A percentile compares a stretch with the other conserved stretches of the same genome.
These are phyloP conservation scores for Daphne laureola DNA, from an alignment of 441 rosid genomes.

Conservation along the genomic window DNA sequence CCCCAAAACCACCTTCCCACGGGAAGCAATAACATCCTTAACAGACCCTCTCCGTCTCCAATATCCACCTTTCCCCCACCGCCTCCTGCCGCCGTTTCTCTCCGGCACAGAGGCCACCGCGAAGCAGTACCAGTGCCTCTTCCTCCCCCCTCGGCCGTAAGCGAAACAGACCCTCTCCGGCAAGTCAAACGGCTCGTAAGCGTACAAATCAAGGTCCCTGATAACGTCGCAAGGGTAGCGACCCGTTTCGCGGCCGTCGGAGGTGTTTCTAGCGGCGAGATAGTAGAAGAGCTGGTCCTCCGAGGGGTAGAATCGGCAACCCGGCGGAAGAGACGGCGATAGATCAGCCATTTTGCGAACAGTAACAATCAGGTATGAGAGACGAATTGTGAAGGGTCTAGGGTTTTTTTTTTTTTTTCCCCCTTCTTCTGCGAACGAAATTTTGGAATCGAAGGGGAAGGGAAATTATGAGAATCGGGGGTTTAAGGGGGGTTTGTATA, in stretches of 20 bases:
- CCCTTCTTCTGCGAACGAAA: background rate
- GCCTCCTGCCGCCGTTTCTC: conserved; percentile 15
- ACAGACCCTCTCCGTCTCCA: conserved; percentile 34
- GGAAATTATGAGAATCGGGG: background rate
- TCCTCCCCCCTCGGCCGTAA: conserved; percentile 26
- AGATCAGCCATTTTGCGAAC: conserved; percentile 12
- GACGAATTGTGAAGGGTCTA: too few species aligned
- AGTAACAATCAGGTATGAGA: background rate
- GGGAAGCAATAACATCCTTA: conserved; percentile 26
- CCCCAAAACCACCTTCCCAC: conserved; percentile 28
- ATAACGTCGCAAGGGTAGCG: conserved; percentile 28
- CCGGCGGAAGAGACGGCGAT: conserved; percentile 28
- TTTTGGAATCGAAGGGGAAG: background rate
- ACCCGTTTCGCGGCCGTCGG: background rate
- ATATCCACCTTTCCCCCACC: conserved; percentile 32
- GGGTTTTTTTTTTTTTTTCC: background rate
- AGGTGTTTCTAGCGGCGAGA: conserved; percentile 34
- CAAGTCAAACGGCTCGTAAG: conserved; percentile 30
- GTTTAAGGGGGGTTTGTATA: conserved; percentile 7
- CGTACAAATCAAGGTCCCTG: conserved; percentile 30
- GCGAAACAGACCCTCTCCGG: conserved; percentile 30
- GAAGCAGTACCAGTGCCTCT: conserved; percentile 48
- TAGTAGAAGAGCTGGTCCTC: conserved; percentile 37
- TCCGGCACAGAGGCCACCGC: conserved; percentile 16
- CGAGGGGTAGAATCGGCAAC: conserved; percentile 47